Percentiles rank a stretch among this genome's conserved stretches.
Evolutionary conservation across 192 early-diverging fungal genomes (phyloP).

Genomic region (Phlyctochytrium bullatum): DNA sequence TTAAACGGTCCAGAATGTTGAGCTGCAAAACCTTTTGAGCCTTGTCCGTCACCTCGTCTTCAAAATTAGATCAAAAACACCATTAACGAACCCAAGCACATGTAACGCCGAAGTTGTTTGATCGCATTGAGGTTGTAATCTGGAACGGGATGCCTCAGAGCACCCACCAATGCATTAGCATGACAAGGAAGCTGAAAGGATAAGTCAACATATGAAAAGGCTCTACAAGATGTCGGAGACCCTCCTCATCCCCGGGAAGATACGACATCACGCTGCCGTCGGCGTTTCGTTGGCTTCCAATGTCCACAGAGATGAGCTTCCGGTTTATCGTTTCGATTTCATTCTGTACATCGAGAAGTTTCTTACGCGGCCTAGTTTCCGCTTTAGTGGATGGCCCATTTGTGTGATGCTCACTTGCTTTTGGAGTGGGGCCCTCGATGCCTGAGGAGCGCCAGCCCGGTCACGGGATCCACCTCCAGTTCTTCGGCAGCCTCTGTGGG

Average conservation of each 20-base stretch:
- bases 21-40: constrained; percentile 27
- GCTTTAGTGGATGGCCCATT: background rate
- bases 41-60: constrained; percentile 27
- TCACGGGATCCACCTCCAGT: background rate
- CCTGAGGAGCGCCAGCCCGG: background rate
- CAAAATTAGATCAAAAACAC: background rate
- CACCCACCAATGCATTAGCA: constrained; percentile 5
- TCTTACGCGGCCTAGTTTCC: constrained; percentile 18
- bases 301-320: constrained; percentile 21
- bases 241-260: constrained; percentile 13
- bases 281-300: constrained; percentile 6
- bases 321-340: constrained; percentile 19
- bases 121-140: constrained; percentile 24
- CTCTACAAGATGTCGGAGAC: constrained; percentile 13
- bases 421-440: constrained; percentile 26
- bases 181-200: constrained; percentile 23
- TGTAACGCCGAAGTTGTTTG: constrained; percentile 24
- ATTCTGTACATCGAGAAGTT: constrained; percentile 21
- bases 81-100: constrained; percentile 24
- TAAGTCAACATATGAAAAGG: constrained; percentile 2
- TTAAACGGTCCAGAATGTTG: constrained; percentile 18
- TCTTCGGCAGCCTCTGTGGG: background rate
- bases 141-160: constrained; percentile 10
- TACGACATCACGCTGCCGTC: background rate
- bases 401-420: constrained; percentile 10